A percentile compares a stretch with the other conserved stretches of the same genome.
Evolutionary conservation across 2,329 filamentous ascomycete genomes (phyloP).

Genomic region (Sclerotinia sclerotiorum): DNA sequence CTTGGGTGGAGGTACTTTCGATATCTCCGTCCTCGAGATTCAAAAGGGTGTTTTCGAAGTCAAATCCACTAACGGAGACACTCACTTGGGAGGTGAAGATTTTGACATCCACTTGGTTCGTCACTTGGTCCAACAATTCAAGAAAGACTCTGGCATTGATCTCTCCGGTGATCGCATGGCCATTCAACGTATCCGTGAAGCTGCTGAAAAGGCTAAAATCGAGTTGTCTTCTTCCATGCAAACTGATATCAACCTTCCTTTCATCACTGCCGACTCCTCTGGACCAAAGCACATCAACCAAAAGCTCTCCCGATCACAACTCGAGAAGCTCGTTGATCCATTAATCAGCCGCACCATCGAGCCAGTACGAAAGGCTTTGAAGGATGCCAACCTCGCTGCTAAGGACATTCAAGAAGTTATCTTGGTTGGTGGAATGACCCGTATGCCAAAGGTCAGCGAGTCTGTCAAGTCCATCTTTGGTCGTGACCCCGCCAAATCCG

Average conservation of each 20-base stretch:
- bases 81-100: slow-evolving; percentile 96
- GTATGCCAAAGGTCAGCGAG: slow-evolving; percentile 97
- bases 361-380: slow-evolving; percentile 92
- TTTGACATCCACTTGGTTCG: slow-evolving; percentile 95
- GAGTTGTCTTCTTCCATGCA: slow-evolving; percentile 93
- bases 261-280: slow-evolving; percentile 94
- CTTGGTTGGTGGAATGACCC: slow-evolving; percentile 97
- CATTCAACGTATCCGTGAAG: slow-evolving; percentile 98
- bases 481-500: slow-evolving; percentile 93
- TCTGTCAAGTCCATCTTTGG: slow-evolving; percentile 97
- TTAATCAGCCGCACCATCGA: slow-evolving; percentile 84
- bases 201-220: slow-evolving; percentile 99
- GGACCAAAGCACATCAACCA: slow-evolving; percentile 98
- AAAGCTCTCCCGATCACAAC: slow-evolving; percentile 88
- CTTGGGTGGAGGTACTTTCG: slow-evolving; percentile 97
- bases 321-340: slow-evolving; percentile 89
- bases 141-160: slow-evolving; percentile 91
- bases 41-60: slow-evolving; percentile 98
- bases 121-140: slow-evolving; percentile 92
- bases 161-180: slow-evolving; percentile 93
- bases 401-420: slow-evolving; percentile 98
- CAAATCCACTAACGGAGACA: slow-evolving; percentile 99
- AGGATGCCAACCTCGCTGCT: slow-evolving; percentile 87
- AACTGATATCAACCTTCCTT: slow-evolving; percentile 97
- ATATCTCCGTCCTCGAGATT: slow-evolving; percentile 97